These are phyloP conservation scores for Curvularia sp. DNA, from an alignment of 2,329 filamentous ascomycete species.

Conservation along the genomic window DNA sequence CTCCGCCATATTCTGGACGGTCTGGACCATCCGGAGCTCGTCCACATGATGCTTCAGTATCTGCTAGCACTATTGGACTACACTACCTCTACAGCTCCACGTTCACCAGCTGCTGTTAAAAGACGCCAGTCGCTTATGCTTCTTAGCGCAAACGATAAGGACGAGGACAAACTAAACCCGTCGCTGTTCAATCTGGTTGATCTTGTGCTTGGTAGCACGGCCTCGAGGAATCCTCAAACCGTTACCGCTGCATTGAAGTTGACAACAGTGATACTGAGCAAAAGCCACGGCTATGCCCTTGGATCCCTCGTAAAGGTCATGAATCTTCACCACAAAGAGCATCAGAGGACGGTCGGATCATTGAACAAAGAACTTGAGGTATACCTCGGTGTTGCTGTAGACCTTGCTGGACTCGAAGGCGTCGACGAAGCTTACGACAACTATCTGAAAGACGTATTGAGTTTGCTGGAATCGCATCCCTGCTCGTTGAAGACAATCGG, in stretches of 20 bases:
- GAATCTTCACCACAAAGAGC: constrained; percentile 60
- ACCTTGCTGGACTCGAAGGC: constrained; percentile 71
- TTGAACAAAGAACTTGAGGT: constrained; percentile 77
- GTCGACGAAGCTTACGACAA: constrained; percentile 76
- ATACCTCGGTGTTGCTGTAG: constrained; percentile 71
- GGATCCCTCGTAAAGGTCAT: constrained; percentile 76
- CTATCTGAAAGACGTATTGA: constrained; percentile 74
- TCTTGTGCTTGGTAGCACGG: constrained; percentile 82
- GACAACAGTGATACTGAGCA: constrained; percentile 81
- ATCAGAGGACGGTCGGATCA: constrained; percentile 72
- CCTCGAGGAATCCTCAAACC: constrained; percentile 85
- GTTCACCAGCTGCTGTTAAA: constrained; percentile 69
- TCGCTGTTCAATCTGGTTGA: constrained; percentile 93
- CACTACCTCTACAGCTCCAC: constrained; percentile 40
- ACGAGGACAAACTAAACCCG: constrained; percentile 78
- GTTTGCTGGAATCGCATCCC: constrained; percentile 72
- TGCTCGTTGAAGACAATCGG: constrained; percentile 74
- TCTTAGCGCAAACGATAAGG: constrained; percentile 77
- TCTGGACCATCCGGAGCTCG: constrained; percentile 90
- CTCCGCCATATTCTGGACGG: constrained; percentile 88
- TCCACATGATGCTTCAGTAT: constrained; percentile 92
- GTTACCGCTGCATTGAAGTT: constrained; percentile 88
- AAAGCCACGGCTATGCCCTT: constrained; percentile 87
- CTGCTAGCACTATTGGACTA: constrained; percentile 79
- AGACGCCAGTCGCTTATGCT: constrained; percentile 90